Evolutionary conservation across 176 grass and related monocot species (phyloP).

Genomic region (Lolium rigidum): DNA sequence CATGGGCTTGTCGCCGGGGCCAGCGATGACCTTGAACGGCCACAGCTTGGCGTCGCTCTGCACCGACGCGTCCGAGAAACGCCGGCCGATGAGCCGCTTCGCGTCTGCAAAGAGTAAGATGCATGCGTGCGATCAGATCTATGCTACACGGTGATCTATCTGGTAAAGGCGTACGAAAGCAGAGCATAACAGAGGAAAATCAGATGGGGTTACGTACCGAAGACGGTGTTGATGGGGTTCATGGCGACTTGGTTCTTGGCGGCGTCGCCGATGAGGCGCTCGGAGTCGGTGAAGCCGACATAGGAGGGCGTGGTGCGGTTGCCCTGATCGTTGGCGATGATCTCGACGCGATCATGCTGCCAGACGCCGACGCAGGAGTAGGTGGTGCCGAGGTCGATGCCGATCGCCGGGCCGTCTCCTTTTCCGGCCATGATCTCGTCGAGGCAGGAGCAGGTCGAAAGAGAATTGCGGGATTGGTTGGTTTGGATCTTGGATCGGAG

Average conservation of each 20-base stretch:
- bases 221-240: conserved; percentile 91
- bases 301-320: conserved; percentile 88
- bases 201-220: conserved; percentile 53
- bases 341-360: conserved; percentile 91
- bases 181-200: neutral
- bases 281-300: conserved; percentile 77
- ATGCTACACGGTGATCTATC: neutral
- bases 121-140: conserved; percentile 22
- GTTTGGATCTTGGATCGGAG: conserved; percentile 17
- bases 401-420: conserved; percentile 89
- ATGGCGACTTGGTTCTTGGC: conserved; percentile 98
- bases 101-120: conserved; percentile 53
- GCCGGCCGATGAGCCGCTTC: conserved; percentile 82
- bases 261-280: conserved; percentile 82
- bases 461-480: conserved; percentile 16
- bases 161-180: neutral
- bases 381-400: conserved; percentile 88
- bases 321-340: conserved; percentile 92
- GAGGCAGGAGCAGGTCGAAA: neutral
- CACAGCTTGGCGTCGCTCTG: conserved; percentile 81
- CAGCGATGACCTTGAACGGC: conserved; percentile 72
- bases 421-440: conserved; percentile 67
- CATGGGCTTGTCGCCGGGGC: conserved; percentile 83
- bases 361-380: conserved; percentile 93
- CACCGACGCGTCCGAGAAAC: conserved; percentile 76